A percentile compares a stretch with the other conserved stretches of the same genome.
phyloP scores from a whole-genome alignment of 768 basidiomycete species.

The Boletus reticulatus region DNA sequence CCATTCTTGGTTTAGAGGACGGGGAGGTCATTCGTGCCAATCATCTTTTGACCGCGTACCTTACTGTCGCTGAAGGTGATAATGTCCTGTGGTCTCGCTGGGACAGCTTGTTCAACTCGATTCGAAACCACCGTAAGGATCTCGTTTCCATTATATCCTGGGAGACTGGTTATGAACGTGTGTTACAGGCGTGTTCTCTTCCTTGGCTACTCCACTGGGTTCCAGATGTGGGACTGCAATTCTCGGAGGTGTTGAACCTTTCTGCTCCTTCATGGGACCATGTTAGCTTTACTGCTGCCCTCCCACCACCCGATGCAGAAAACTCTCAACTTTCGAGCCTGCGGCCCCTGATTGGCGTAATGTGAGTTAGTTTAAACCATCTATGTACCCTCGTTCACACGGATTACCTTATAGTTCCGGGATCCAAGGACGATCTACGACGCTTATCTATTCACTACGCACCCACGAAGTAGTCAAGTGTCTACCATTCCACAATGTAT shows the following conservation, averaged over 20 bases:
- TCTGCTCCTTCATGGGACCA: constrained; percentile 9
- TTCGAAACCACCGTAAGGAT: constrained; percentile 19
- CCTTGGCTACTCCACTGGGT: constrained; percentile 48
- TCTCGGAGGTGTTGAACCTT: constrained; percentile 51
- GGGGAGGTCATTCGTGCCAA: constrained; percentile 16
- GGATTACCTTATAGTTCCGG: neutral
- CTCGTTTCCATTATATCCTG: neutral
- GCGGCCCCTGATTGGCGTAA: constrained; percentile 23
- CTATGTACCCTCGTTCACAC: constrained; percentile 5
- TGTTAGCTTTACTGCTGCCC: constrained; percentile 15
- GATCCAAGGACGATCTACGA: no score
- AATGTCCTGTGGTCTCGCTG: constrained; percentile 34
- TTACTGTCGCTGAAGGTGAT: constrained; percentile 31
- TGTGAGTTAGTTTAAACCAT: constrained; percentile 16
- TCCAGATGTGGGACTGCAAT: constrained; percentile 65
- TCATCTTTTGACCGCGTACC: constrained; percentile 25
- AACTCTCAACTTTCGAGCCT: constrained; percentile 4
- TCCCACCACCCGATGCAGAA: no score
- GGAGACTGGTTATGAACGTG: neutral
- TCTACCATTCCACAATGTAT: constrained; percentile 27
- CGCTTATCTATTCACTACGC: no score
- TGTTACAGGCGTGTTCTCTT: constrained; percentile 44
- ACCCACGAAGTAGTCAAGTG: neutral
- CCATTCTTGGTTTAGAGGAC: constrained; percentile 22
- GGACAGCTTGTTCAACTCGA: constrained; percentile 25